Base-by-base conservation (phyloP, 176 grass and related monocot genomes). In the Musa beccarii region DNA sequence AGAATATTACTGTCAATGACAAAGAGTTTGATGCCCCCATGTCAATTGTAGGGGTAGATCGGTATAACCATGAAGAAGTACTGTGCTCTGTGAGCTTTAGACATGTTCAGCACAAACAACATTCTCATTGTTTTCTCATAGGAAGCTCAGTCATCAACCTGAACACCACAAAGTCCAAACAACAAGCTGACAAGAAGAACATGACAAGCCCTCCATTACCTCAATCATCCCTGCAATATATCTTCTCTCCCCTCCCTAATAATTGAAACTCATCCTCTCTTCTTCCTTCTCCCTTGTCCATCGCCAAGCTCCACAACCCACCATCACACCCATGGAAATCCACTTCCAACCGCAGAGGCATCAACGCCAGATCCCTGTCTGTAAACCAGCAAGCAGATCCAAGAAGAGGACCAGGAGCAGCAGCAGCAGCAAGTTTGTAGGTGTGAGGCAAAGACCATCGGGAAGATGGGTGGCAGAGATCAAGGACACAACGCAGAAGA, bases 391-490 rank as follows among this genome's bases (percentile, higher is more conserved):
- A 26, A 68, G 66, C 67, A 83, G 81, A 53, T 82, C 81, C 75
- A 77, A 78, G 66, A 92, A 89, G 82, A 92, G 81, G 82, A 68
- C 66, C 77, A 92, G 68, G 59, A 81, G 72, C 85, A 76, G 84
- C 82, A 85, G 77, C 78, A 50, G 77, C 78, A 50, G 7, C 55
- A 92, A 92, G 77, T 96, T 96, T 73, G 83, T 96, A 20, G 93
- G 93, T 62, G 93, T 96, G 26, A 78, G 93, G 64, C 93, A 92
- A 81, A 84, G 93, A n/a, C 84, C 90, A 1, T 96, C 93, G 3
- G 93, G 93, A 7, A 68, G 93, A 81, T 96, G 93, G 93, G 90
- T 96, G 11, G 93, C 93, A 53, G 93, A 96, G 85, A 96, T 96
- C 81, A 96, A 96, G 85, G 90, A 90, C 79, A 96, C 93, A 67